Evolutionary conservation across 1,284 basidiomycete species (phyloP).

Genomic region (Gomphus sp.): DNA sequence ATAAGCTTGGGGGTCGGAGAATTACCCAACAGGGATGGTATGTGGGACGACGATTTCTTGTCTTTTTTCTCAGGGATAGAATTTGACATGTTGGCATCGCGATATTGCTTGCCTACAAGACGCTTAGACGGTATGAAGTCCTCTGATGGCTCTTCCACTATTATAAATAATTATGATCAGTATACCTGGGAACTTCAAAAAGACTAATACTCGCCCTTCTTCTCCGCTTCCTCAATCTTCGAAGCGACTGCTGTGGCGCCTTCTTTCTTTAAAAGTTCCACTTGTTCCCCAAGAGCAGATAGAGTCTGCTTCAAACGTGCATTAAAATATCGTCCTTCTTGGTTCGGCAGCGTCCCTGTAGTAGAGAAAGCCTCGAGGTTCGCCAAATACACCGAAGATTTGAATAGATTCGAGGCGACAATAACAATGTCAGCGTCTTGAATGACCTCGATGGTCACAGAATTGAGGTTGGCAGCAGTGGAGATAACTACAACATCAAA

Average conservation of each 20-base stretch:
- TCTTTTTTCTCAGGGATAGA: background rate
- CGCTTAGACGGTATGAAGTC: constrained; percentile 52
- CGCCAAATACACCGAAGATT: constrained; percentile 66
- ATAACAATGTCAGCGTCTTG: constrained; percentile 82
- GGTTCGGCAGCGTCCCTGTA: constrained; percentile 50
- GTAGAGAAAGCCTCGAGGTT: constrained; percentile 67
- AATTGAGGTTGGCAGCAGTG: constrained; percentile 67
- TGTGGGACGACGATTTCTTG: background rate
- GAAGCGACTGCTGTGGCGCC: constrained; percentile 53
- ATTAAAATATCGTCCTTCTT: constrained; percentile 84
- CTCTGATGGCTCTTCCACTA: constrained; percentile 38
- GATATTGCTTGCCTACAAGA: constrained; percentile 63
- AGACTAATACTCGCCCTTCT: constrained; percentile 36
- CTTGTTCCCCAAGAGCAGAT: constrained; percentile 51
- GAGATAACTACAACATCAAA: constrained; percentile 67
- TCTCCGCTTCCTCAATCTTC: constrained; percentile 51
- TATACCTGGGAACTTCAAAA: background rate
- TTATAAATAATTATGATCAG: background rate
- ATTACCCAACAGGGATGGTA: background rate
- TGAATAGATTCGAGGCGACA: constrained; percentile 81
- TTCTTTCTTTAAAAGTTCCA: constrained; percentile 53
- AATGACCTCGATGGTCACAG: constrained; percentile 66
- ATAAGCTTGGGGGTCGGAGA: background rate
- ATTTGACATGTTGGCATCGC: constrained; percentile 32
- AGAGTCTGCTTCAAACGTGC: constrained; percentile 62